A percentile compares a stretch with the other conserved stretches of the same genome.
phyloP scores from a whole-genome alignment of 169 alveolate species.

The Theileria equi region DNA sequence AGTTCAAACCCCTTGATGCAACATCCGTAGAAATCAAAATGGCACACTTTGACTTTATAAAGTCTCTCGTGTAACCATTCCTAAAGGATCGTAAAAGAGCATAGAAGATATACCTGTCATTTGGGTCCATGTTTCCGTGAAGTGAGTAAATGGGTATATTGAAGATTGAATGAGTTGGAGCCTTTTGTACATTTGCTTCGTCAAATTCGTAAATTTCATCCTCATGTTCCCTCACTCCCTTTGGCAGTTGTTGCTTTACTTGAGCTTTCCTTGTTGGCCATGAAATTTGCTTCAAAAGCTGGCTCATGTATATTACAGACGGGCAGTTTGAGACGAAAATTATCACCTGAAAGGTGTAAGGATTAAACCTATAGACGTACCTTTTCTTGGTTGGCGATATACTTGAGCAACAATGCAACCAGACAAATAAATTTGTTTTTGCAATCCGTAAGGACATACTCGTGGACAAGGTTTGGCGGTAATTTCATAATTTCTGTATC shows the following conservation, averaged over 20 bases:
- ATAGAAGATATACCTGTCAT: conserved; percentile 44
- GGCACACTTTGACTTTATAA: conserved; percentile 49
- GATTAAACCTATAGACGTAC: conserved; percentile 26
- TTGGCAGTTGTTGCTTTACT: conserved; percentile 24
- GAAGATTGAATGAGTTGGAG: conserved; percentile 25
- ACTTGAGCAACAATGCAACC: conserved; percentile 40
- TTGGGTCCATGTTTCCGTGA: conserved; percentile 70
- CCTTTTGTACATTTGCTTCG: neutral
- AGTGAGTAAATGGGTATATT: conserved; percentile 60
- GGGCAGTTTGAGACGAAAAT: conserved; percentile 72
- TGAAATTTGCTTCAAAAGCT: conserved; percentile 46
- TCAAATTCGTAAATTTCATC: conserved; percentile 4
- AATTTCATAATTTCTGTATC: conserved; percentile 13
- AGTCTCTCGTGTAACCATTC: conserved; percentile 54
- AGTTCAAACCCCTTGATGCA: conserved; percentile 92
- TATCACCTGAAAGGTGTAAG: conserved; percentile 27
- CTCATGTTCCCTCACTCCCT: conserved; percentile 23
- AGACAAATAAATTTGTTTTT: conserved; percentile 56
- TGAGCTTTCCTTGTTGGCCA: conserved; percentile 67
- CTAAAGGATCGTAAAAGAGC: neutral
- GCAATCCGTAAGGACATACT: conserved; percentile 45
- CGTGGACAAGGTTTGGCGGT: conserved; percentile 52
- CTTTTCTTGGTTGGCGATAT: conserved; percentile 33
- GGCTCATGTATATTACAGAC: conserved; percentile 60
- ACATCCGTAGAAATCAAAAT: conserved; percentile 91